Conservation (phyloP, 768 basidiomycete genomes). For the Clavaria fumosa region DNA sequence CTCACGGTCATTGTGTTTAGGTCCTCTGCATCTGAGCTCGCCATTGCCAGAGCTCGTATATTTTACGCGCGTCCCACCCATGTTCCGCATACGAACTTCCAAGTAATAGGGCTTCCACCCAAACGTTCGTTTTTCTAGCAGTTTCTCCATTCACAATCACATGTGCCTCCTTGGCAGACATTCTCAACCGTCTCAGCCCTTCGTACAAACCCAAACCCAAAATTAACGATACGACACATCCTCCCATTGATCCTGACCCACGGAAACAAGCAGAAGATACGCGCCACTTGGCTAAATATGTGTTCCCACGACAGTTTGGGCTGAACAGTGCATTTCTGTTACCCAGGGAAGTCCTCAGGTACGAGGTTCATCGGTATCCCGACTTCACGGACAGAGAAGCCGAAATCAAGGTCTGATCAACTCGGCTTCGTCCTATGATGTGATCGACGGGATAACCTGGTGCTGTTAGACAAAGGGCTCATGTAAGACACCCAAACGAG, state of each 20-base stretch:
- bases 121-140: constrained; percentile 33
- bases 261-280: constrained; percentile 32
- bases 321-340: constrained; percentile 42
- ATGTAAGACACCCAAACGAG: constrained; percentile 58
- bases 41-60: constrained; percentile 37
- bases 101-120: constrained; percentile 51
- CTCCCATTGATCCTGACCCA: constrained; percentile 32
- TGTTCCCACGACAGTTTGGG: constrained; percentile 73
- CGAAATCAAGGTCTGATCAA: constrained; percentile 46
- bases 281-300: constrained; percentile 60
- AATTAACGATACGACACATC: constrained; percentile 15
- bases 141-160: neutral
- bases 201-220: constrained; percentile 23
- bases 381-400: constrained; percentile 47
- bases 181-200: constrained; percentile 42
- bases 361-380: constrained; percentile 22
- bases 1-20: no score
- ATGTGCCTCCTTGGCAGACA: constrained; percentile 29
- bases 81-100: constrained; percentile 31
- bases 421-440: neutral
- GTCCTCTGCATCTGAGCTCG: constrained; percentile 33
- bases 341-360: constrained; percentile 11
- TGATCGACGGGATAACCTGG: no score
- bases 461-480: constrained; percentile 23
- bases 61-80: constrained; percentile 53